These are phyloP conservation scores for Priceomyces medius DNA, from an alignment of 805 yeast genomes.

Conservation along the genomic window DNA sequence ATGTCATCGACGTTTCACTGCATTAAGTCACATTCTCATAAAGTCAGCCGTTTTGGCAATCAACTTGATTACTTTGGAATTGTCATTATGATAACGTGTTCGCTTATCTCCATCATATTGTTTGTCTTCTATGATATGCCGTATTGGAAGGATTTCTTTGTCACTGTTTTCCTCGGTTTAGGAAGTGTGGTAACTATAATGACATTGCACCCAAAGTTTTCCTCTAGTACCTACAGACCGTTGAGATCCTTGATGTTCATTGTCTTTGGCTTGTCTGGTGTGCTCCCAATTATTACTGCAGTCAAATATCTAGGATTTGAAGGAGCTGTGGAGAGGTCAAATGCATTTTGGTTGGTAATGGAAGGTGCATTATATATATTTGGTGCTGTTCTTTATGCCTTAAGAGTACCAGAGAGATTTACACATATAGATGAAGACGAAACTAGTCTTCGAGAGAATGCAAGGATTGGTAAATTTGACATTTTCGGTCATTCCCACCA, in stretches of 20 bases:
- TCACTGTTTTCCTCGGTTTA: conserved; percentile 46
- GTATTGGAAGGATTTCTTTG: conserved; percentile 35
- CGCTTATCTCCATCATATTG: conserved; percentile 46
- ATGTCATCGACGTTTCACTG: conserved; percentile 69
- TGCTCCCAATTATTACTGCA: conserved; percentile 65
- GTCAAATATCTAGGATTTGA: conserved; percentile 45
- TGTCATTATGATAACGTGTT: conserved; percentile 62
- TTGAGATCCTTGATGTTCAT: conserved; percentile 78
- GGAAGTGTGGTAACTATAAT: conserved; percentile 63
- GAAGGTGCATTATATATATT: conserved; percentile 75
- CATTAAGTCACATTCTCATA: conserved; percentile 62
- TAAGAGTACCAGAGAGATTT: conserved; percentile 72
- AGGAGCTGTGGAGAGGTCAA: conserved; percentile 51
- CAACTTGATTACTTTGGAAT: conserved; percentile 77
- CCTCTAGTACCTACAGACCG: conserved; percentile 71
- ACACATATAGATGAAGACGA: conserved; percentile 25
- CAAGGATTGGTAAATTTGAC: conserved; percentile 47
- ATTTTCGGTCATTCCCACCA: conserved; percentile 82
- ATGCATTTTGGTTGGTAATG: conserved; percentile 57
- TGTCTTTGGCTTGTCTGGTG: conserved; percentile 74
- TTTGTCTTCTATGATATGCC: conserved; percentile 48
- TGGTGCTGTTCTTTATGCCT: conserved; percentile 81
- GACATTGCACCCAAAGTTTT: conserved; percentile 64
- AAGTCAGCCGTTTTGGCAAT: conserved; percentile 57
- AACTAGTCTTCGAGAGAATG: conserved; percentile 8